Percentiles rank a stretch among this genome's conserved stretches.
phyloP scores from a whole-genome alignment of 768 basidiomycete species.

The Sporobolomyces roseus region DNA sequence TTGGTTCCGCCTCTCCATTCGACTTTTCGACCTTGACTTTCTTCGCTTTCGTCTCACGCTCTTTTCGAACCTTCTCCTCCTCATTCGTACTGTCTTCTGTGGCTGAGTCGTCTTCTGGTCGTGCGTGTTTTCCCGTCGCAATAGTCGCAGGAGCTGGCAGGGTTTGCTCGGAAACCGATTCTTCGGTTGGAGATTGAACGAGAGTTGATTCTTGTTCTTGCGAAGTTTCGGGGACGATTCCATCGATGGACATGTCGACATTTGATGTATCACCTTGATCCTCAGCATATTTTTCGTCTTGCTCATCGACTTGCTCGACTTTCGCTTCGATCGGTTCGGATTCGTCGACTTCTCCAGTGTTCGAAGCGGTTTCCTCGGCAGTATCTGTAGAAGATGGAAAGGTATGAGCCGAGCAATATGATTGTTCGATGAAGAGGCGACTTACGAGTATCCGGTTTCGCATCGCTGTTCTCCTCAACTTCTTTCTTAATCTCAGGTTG shows the following conservation, averaged over 20 bases:
- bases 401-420: too few species aligned
- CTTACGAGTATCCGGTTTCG: too few species aligned
- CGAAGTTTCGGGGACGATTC: neutral
- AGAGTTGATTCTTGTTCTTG: slow-evolving; percentile 34
- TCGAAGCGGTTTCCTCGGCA: too few species aligned
- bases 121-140: slow-evolving; percentile 23
- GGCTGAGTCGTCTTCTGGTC: slow-evolving; percentile 24
- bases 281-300: neutral
- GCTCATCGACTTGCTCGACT: neutral
- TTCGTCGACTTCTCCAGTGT: too few species aligned
- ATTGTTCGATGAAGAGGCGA: too few species aligned
- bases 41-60: slow-evolving; percentile 29
- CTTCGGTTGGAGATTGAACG: slow-evolving; percentile 46
- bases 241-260: slow-evolving; percentile 40
- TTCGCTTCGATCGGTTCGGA: neutral
- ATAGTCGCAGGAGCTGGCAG: neutral
- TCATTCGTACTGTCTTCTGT: slow-evolving; percentile 16
- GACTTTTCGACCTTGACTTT: slow-evolving; percentile 29
- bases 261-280: neutral
- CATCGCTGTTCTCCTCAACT: neutral
- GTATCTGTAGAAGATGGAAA: too few species aligned
- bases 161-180: neutral
- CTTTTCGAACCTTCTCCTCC: slow-evolving; percentile 17
- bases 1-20: neutral
- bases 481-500: neutral